These are phyloP conservation scores for Verticillium longisporum DNA, from an alignment of 2,329 filamentous ascomycete genomes.

Conservation along the genomic window DNA sequence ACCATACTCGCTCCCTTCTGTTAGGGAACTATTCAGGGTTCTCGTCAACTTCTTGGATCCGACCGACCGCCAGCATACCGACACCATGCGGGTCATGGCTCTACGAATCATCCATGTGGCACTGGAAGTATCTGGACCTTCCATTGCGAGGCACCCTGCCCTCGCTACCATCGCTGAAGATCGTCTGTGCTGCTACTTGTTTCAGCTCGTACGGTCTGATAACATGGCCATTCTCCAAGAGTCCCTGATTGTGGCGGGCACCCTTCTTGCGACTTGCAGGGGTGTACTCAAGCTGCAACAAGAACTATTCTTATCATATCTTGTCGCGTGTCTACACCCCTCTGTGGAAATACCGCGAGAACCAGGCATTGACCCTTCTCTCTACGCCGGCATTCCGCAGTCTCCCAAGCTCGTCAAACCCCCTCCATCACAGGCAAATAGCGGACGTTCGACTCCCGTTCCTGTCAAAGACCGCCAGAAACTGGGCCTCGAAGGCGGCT, in stretches of 20 bases:
- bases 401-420: constrained; percentile 82
- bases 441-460: constrained; percentile 83
- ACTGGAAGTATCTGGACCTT: constrained; percentile 89
- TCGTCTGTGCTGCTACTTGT: constrained; percentile 85
- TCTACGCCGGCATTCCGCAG: constrained; percentile 91
- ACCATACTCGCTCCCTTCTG: constrained; percentile 90
- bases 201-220: constrained; percentile 92
- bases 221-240: constrained; percentile 94
- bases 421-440: constrained; percentile 62
- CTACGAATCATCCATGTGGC: constrained; percentile 95
- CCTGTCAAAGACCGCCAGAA: constrained; percentile 88
- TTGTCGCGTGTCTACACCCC: constrained; percentile 89
- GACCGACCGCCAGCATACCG: constrained; percentile 85
- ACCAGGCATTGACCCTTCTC: constrained; percentile 77
- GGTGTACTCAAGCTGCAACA: constrained; percentile 91
- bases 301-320: constrained; percentile 88
- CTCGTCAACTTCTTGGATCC: constrained; percentile 91
- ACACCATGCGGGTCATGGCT: constrained; percentile 96
- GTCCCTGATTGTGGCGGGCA: constrained; percentile 85
- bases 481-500: constrained; percentile 84
- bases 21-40: constrained; percentile 88
- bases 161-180: constrained; percentile 86
- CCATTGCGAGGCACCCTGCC: constrained; percentile 86
- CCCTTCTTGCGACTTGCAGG: constrained; percentile 82
- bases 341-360: constrained; percentile 91